A percentile compares a stretch with the other conserved stretches of the same genome.
Evolutionary conservation across 495 filamentous ascomycete species (phyloP).

Genomic region (Tuber magnatum): DNA sequence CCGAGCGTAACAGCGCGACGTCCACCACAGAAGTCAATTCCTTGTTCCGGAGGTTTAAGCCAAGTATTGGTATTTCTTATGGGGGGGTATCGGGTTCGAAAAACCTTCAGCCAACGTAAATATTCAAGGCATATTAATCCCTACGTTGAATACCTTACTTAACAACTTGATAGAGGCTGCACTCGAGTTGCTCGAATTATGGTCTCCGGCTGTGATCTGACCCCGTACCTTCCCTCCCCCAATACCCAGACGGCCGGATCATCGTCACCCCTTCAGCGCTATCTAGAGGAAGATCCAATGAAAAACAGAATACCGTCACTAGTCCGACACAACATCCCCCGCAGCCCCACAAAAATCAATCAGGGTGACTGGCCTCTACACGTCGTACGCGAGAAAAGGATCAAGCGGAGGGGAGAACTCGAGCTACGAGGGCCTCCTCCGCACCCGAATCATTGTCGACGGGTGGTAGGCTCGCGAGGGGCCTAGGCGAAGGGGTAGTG

Average conservation of each 20-base stretch:
- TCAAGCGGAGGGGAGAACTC: not conserved
- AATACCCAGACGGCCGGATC: not conserved
- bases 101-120: not conserved
- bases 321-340: not conserved
- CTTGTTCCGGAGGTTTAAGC: not conserved
- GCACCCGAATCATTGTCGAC: not conserved
- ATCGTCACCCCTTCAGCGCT: not conserved
- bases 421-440: not conserved
- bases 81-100: not conserved
- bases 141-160: not conserved
- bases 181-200: not conserved
- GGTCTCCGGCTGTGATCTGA: not conserved
- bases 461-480: not conserved
- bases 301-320: not conserved
- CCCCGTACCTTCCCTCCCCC: not conserved
- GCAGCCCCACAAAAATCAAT: too few relatives aligned
- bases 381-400: not conserved
- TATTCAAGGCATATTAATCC: not conserved
- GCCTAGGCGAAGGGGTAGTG: not conserved
- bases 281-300: not conserved
- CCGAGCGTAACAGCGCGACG: not conserved
- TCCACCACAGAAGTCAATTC: not conserved
- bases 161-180: not conserved
- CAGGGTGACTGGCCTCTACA: not conserved
- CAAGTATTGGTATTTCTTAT: not conserved